A percentile compares a stretch with the other conserved stretches of the same genome.
phyloP scores from a whole-genome alignment of 148 eudicot species.

The Silene conica region DNA sequence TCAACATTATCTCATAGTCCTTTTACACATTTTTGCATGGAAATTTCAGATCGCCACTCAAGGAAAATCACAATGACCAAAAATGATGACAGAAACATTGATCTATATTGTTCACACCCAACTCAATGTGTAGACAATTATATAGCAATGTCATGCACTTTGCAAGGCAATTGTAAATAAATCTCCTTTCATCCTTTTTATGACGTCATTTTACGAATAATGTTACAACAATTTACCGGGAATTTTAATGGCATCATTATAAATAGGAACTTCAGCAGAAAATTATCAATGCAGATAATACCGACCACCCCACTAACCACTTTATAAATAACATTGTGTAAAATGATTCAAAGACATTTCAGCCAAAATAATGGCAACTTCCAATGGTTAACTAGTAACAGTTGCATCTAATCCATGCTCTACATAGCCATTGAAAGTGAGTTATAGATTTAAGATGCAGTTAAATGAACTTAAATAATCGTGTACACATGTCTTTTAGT shows the following conservation, averaged over 20 bases:
- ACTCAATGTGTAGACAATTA: background rate
- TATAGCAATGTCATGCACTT: background rate
- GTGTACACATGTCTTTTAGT: background rate
- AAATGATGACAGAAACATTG: background rate
- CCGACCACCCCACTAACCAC: background rate
- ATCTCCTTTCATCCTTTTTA: background rate
- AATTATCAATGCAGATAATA: background rate
- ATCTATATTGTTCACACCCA: background rate
- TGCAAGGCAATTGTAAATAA: background rate
- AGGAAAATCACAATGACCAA: background rate
- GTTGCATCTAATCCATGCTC: conserved; percentile 6
- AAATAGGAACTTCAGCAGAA: background rate
- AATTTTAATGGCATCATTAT: background rate
- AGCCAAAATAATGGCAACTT: background rate
- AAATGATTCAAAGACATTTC: background rate
- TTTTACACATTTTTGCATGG: background rate
- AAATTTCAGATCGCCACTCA: background rate
- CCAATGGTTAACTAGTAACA: conserved; percentile 1
- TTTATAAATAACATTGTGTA: background rate
- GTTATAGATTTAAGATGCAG: background rate
- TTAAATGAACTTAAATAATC: background rate
- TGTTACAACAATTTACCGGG: background rate
- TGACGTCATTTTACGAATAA: background rate
- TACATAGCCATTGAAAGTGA: too few species aligned
- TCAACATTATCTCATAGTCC: background rate